Evolutionary conservation across 2,329 filamentous ascomycete genomes (phyloP).

Genomic region (Colletotrichum tropicale): DNA sequence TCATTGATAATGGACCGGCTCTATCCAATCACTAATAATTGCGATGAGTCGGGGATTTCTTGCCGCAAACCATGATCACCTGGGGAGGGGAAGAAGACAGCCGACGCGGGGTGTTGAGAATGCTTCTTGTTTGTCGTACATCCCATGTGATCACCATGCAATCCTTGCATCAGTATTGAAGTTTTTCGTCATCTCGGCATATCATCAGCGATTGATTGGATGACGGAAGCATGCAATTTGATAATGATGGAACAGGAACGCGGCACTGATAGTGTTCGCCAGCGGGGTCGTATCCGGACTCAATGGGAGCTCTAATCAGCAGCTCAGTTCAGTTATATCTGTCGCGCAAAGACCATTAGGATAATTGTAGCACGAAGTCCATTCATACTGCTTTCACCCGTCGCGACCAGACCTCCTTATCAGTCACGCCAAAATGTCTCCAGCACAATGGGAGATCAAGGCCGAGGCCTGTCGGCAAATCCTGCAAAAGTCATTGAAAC

Average conservation of each 20-base stretch:
- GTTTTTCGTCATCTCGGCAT: background rate
- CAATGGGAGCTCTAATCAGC: background rate
- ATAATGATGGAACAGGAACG: background rate
- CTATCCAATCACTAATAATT: background rate
- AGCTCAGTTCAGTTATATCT: background rate
- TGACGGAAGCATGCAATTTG: background rate
- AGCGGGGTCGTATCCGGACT: background rate
- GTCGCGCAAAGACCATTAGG: background rate
- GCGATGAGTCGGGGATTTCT: background rate
- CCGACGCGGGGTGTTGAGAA: background rate
- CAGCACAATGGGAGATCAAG: background rate
- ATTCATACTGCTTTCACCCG: background rate
- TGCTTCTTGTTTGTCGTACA: background rate
- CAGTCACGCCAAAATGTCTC: background rate
- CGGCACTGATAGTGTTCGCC: background rate
- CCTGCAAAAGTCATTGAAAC: background rate
- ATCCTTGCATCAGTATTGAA: background rate
- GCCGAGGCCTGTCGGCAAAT: background rate
- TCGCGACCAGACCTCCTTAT: background rate
- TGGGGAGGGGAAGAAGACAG: background rate
- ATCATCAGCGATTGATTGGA: background rate
- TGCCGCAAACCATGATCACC: background rate
- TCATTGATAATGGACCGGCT: background rate
- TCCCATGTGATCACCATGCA: background rate
- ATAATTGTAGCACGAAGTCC: background rate